Conservation (phyloP, 345 rosid genomes). For the Salix viminalis region DNA sequence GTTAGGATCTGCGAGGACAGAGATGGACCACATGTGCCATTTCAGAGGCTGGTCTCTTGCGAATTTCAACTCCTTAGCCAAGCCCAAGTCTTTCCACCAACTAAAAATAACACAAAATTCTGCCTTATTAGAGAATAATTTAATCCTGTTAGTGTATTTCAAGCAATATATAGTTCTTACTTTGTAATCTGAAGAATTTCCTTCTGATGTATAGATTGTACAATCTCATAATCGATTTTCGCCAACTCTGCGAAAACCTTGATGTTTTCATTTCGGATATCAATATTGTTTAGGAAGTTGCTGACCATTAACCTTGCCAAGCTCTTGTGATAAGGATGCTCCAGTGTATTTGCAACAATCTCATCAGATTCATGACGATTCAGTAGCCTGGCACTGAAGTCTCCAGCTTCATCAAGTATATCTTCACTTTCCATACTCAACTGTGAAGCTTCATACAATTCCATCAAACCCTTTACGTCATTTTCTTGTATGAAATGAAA, state of each 20-base stretch:
- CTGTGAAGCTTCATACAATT: constrained; percentile 53
- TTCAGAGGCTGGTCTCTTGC: constrained; percentile 53
- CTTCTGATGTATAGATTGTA: constrained; percentile 27
- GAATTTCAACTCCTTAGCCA: constrained; percentile 37
- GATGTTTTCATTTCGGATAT: constrained; percentile 25
- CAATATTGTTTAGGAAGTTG: constrained; percentile 4
- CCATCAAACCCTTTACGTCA: constrained; percentile 37
- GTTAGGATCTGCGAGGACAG: constrained; percentile 42
- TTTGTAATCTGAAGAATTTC: constrained; percentile 29
- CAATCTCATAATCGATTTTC: constrained; percentile 24
- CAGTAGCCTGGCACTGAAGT: constrained; percentile 21
- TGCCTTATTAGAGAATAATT: too few species aligned
- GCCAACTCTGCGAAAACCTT: constrained; percentile 34
- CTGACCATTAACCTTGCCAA: constrained; percentile 29
- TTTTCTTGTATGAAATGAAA: constrained; percentile 4
- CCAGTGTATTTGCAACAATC: constrained; percentile 19
- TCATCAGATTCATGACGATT: constrained; percentile 18
- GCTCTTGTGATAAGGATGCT: constrained; percentile 42
- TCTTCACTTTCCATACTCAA: constrained; percentile 47
- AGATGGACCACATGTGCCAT: constrained; percentile 51
- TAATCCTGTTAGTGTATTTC: too few species aligned
- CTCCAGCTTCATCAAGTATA: constrained; percentile 34
- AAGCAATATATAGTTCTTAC: constrained; percentile 18
- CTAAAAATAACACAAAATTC: constrained; percentile 16
- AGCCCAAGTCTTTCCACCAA: constrained; percentile 58